These are phyloP conservation scores for Pyrenophora tritici-repentis DNA, from an alignment of 2,329 filamentous ascomycete genomes.

Conservation along the genomic window DNA sequence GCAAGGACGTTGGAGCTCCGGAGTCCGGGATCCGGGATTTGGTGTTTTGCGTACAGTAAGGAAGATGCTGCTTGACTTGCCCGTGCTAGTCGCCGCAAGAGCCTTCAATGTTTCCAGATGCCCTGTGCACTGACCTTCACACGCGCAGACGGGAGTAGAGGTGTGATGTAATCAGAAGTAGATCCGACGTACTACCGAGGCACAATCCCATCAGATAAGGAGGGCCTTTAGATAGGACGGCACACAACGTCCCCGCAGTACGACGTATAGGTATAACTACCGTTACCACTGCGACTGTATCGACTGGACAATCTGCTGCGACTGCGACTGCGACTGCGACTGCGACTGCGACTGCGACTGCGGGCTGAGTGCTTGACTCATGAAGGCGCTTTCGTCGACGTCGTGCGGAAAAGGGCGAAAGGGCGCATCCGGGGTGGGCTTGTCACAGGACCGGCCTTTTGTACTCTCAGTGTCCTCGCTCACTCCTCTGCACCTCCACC, in stretches of 20 bases:
- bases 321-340: too few relatives aligned
- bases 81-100: slow-evolving; percentile 11
- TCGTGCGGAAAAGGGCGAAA: slow-evolving; percentile 1
- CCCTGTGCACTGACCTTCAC: slow-evolving; percentile 14
- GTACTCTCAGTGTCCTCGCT: neutral
- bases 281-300: too few relatives aligned
- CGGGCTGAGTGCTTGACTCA: slow-evolving; percentile 3
- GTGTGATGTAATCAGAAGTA: slow-evolving; percentile 15
- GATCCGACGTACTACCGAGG: slow-evolving; percentile 5
- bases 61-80: slow-evolving; percentile 4
- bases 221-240: neutral
- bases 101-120: slow-evolving; percentile 9
- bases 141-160: slow-evolving; percentile 8
- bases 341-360: too few relatives aligned
- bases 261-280: too few relatives aligned
- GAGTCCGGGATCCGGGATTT: neutral
- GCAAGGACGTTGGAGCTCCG: neutral
- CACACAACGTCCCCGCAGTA: too few relatives aligned
- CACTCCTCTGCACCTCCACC: too few relatives aligned
- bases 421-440: slow-evolving; percentile 1
- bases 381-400: neutral
- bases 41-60: slow-evolving; percentile 2
- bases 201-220: slow-evolving; percentile 1
- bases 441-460: neutral
- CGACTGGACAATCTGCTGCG: neutral